These are phyloP conservation scores for Debaryomyces prosopidis DNA, from an alignment of 805 yeast genomes.

Conservation along the genomic window DNA sequence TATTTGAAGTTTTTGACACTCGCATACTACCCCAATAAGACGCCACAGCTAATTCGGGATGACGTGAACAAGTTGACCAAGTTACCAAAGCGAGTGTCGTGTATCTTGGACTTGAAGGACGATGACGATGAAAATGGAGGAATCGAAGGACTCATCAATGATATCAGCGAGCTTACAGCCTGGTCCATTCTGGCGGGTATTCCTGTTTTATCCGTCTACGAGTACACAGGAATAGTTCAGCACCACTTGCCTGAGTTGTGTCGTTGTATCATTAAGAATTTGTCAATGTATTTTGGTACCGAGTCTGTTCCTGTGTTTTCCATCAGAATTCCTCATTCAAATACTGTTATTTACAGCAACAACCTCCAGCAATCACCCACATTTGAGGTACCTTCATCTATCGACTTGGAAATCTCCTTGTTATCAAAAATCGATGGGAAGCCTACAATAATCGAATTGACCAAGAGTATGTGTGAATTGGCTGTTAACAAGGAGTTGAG, in stretches of 20 bases:
- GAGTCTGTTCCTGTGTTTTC: constrained; percentile 61
- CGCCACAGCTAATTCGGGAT: constrained; percentile 83
- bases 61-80: constrained; percentile 75
- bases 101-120: constrained; percentile 69
- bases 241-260: constrained; percentile 51
- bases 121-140: constrained; percentile 91
- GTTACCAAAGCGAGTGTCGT: constrained; percentile 75
- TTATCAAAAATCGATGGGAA: constrained; percentile 83
- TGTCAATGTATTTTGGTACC: constrained; percentile 74
- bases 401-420: constrained; percentile 63
- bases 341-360: constrained; percentile 46
- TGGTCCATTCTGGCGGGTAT: constrained; percentile 95
- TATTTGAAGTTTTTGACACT: constrained; percentile 59
- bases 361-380: constrained; percentile 29
- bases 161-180: constrained; percentile 72
- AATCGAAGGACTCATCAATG: constrained; percentile 72
- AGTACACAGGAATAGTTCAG: constrained; percentile 69
- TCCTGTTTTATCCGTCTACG: constrained; percentile 70
- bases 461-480: constrained; percentile 81
- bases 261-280: constrained; percentile 54
- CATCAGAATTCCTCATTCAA: constrained; percentile 68
- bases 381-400: constrained; percentile 24
- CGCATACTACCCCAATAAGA: constrained; percentile 65
- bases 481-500: constrained; percentile 61
- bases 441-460: constrained; percentile 82